Evolutionary conservation across 768 basidiomycete species (phyloP).

Genomic region (Russula emetica): DNA sequence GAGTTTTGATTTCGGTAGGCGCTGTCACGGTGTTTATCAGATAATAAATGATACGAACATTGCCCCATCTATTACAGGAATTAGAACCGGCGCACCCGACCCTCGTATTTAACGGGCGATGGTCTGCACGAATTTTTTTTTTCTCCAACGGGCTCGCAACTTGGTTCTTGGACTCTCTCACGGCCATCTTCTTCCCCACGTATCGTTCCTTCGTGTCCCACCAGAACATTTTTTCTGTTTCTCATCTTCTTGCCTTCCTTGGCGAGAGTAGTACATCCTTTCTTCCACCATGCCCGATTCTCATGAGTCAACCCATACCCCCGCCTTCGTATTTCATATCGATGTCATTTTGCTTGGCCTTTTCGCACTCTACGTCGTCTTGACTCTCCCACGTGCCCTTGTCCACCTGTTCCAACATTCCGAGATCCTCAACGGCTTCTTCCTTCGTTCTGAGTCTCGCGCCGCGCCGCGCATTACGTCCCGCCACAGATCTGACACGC

Average conservation of each 20-base stretch:
- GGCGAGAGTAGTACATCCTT: neutral
- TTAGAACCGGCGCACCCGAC: too few relatives aligned
- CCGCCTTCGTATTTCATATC: conserved; percentile 23
- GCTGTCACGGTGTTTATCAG: too few relatives aligned
- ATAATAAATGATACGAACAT: too few relatives aligned
- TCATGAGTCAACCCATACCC: neutral
- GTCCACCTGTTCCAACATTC: conserved; percentile 21
- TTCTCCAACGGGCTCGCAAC: too few relatives aligned
- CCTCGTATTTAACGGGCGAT: too few relatives aligned
- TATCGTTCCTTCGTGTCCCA: neutral
- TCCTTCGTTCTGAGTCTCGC: conserved; percentile 11
- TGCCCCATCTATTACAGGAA: too few relatives aligned
- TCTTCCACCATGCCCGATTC: conserved; percentile 10
- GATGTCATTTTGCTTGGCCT: conserved; percentile 18
- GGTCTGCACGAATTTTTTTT: too few relatives aligned
- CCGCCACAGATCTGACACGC: conserved; percentile 20
- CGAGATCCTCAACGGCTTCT: conserved; percentile 17
- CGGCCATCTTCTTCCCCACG: too few relatives aligned
- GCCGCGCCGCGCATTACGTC: neutral
- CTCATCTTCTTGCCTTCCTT: too few relatives aligned
- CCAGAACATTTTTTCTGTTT: neutral
- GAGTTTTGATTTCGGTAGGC: too few relatives aligned
- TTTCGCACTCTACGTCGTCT: conserved; percentile 19
- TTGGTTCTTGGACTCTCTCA: too few relatives aligned
- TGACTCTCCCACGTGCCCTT: conserved; percentile 26